Evolutionary conservation across 2,329 filamentous ascomycete genomes (phyloP), one percentile per base, ranked within the genome.

Genomic region (Aspergillus sp.): DNA sequence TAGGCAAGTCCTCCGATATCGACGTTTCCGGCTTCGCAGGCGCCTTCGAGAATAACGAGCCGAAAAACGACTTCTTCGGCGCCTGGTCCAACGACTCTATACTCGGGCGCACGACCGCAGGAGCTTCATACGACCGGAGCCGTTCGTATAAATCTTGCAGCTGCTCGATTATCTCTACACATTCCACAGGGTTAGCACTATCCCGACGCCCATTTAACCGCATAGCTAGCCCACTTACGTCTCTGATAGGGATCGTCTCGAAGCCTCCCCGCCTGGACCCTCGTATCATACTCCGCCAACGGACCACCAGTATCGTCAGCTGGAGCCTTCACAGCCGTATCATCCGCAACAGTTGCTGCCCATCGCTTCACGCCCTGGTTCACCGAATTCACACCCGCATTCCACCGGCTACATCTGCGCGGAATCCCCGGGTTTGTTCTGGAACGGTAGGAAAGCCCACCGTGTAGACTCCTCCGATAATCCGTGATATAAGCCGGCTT

Each of bases 161-260:
- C 68, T 85, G 90, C 71, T 95, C 85, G 66, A 99, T 93, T 65
- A 99, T 93, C 42, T 87, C 91, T 93, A 39, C 7, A 38, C 24
- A 15, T 24, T 3, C 5, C 4, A 11, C 13, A 39, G 48, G 17
- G 50, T 45, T 26, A 41, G 48, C 24, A 42, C 15, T 41, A 9
- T 26, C 9, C 34, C 6, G 6, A 4, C 4, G 13, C 47, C 6
- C 30, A n/a, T 30, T 30, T 4, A 36, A 5, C n/a, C 7, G 11
- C 5, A 39, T 30, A 17, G 42, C 9, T 11, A 24, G 22, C 13
- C 26, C 48, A 61, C 79, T 65, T 78, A 92, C 90, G 88, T 82
- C 95, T 82, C 75, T 99, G 95, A 75, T 97, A 90, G 63, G 91
- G 86, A 72, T 99, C 95, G 72, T 98, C 91, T 62, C 89, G 84